Conservation (phyloP, 331 rosid genomes). For the Malus hybrid region DNA sequence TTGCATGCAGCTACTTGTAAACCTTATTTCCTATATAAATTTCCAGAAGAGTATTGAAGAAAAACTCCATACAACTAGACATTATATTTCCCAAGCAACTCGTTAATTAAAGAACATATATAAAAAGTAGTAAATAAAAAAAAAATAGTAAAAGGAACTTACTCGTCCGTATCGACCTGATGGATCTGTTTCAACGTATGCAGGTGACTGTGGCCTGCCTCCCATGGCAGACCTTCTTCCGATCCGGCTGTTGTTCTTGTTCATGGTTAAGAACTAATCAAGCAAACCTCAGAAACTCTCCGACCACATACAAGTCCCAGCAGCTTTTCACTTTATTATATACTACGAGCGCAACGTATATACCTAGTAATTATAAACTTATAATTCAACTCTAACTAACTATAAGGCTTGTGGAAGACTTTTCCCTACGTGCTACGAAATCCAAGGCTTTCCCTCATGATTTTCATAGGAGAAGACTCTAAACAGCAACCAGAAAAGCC, state of each 20-base stretch:
- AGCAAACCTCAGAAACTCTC: neutral
- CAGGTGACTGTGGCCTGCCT: constrained; percentile 26
- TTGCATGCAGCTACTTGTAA: neutral
- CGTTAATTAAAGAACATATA: neutral
- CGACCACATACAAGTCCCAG: neutral
- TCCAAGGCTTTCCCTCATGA: constrained; percentile 85
- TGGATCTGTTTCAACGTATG: constrained; percentile 82
- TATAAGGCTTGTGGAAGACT: neutral
- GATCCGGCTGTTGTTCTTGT: constrained; percentile 27
- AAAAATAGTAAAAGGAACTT: constrained; percentile 14
- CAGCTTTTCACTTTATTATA: neutral
- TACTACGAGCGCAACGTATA: neutral
- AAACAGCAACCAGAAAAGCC: constrained; percentile 53
- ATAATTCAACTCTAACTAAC: neutral
- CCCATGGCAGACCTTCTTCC: constrained; percentile 23
- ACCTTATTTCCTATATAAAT: neutral
- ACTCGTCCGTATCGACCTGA: constrained; percentile 92
- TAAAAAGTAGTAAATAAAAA: too few species aligned
- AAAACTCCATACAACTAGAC: neutral
- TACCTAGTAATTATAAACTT: neutral
- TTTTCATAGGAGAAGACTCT: constrained; percentile 65
- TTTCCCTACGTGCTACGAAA: constrained; percentile 39
- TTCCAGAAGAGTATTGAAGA: neutral
- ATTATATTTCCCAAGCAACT: neutral
- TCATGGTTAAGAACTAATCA: constrained; percentile 23